A percentile compares a stretch with the other conserved stretches of the same genome.
Evolutionary conservation across 345 rosid genomes (phyloP).

Genomic region (Reutealis trisperma): DNA sequence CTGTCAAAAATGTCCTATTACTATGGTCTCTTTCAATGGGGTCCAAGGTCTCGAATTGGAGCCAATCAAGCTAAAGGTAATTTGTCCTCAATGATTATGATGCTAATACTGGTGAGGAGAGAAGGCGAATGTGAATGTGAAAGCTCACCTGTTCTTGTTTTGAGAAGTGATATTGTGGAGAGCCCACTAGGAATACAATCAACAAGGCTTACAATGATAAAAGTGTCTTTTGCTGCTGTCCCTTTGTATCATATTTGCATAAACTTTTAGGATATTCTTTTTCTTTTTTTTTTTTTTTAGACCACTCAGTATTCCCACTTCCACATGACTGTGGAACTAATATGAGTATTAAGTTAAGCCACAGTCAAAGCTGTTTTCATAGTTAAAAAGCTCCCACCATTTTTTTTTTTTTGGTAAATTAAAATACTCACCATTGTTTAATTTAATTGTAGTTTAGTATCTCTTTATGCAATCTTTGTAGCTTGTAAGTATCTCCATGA

Average conservation of each 20-base stretch:
- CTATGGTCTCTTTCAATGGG: slow-evolving; percentile 12
- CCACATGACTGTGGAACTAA: no score
- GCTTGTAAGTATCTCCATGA: neutral
- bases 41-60: neutral
- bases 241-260: slow-evolving; percentile 19
- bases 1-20: slow-evolving; percentile 10
- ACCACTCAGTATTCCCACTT: no score
- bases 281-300: no score
- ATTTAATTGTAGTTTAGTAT: neutral
- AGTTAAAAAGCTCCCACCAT: slow-evolving; percentile 7
- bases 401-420: neutral
- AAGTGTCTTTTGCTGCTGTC: slow-evolving; percentile 13
- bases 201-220: slow-evolving; percentile 30
- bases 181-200: slow-evolving; percentile 39
- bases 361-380: neutral
- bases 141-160: slow-evolving; percentile 12
- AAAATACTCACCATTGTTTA: slow-evolving; percentile 11
- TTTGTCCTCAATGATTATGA: slow-evolving; percentile 11
- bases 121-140: slow-evolving; percentile 8
- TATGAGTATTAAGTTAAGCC: no score
- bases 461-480: neutral
- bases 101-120: neutral
- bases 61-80: slow-evolving; percentile 9
- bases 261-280: slow-evolving; percentile 32
- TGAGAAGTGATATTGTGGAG: slow-evolving; percentile 20